Evolutionary conservation across 306 rosid genomes (phyloP).

Genomic region (Cyamopsis tetragonoloba): DNA sequence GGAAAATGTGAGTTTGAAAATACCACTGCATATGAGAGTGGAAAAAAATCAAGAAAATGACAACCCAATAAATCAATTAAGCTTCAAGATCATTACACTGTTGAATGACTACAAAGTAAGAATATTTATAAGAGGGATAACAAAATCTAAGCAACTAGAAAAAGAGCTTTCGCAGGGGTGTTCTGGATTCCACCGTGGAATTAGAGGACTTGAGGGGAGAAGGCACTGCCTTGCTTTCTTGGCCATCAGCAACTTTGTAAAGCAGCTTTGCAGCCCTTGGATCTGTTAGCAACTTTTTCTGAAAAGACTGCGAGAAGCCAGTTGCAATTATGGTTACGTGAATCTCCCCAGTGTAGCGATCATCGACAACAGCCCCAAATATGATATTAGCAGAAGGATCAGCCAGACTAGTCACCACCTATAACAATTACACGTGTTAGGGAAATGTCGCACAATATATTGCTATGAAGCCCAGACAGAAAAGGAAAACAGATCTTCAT

Average conservation of each 20-base stretch:
- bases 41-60: not conserved
- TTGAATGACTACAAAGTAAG: conserved; percentile 20
- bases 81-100: conserved; percentile 45
- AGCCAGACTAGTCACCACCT: conserved; percentile 99
- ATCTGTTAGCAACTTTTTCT: conserved; percentile 81
- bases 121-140: not conserved
- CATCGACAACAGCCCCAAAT: conserved; percentile 98
- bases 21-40: not conserved
- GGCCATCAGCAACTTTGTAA: conserved; percentile 56
- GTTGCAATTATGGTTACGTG: conserved; percentile 96
- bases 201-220: conserved; percentile 47
- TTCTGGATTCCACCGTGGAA: conserved; percentile 48
- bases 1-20: not conserved
- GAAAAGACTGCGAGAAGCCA: conserved; percentile 92
- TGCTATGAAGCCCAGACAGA: not conserved
- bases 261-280: conserved; percentile 80
- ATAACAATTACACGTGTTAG: conserved; percentile 1
- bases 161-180: conserved; percentile 64
- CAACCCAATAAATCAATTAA: conserved; percentile 24
- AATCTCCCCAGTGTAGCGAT: conserved; percentile 88
- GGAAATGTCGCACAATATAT: not conserved
- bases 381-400: conserved; percentile 99
- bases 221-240: conserved; percentile 59
- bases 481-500: not conserved
- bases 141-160: conserved; percentile 39